phyloP scores from a whole-genome alignment of 2,329 filamentous ascomycete species.

The Eutypella sp. region DNA sequence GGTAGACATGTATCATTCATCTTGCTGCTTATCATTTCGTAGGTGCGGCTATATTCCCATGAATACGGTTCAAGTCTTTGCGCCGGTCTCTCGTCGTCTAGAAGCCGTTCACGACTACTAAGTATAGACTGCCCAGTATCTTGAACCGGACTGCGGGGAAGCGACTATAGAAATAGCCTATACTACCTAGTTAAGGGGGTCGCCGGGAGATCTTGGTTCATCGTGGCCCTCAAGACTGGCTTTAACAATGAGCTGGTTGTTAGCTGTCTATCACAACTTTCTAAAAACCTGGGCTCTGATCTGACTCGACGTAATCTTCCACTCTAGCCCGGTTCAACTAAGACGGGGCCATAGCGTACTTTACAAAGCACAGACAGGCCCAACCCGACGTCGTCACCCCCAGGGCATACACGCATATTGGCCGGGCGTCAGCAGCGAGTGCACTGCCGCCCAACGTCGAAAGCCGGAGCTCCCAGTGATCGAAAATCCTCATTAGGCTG shows the following conservation, averaged over 20 bases:
- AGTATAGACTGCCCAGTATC: no score
- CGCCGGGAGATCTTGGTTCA: no score
- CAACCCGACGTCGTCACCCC: neutral
- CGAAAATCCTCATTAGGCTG: no score
- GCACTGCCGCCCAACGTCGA: neutral
- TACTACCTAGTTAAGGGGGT: no score
- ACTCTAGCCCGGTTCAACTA: neutral
- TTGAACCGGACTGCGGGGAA: no score
- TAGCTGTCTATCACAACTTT: neutral
- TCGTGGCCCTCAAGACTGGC: no score
- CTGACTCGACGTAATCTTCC: neutral
- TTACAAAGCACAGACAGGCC: neutral
- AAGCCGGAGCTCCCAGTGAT: neutral
- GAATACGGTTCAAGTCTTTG: no score
- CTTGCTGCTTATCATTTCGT: no score
- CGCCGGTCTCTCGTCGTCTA: neutral
- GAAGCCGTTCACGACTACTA: no score
- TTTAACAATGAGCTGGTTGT: neutral
- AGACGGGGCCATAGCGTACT: neutral
- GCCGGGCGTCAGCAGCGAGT: neutral
- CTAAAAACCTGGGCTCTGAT: neutral
- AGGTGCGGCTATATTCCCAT: neutral
- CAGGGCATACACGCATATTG: neutral
- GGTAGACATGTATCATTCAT: no score
- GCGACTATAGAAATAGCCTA: no score